Percentiles rank a stretch among this genome's conserved stretches.
Evolutionary conservation across 176 grass and related monocot genomes (phyloP).

Genomic region (Musa acuminata): DNA sequence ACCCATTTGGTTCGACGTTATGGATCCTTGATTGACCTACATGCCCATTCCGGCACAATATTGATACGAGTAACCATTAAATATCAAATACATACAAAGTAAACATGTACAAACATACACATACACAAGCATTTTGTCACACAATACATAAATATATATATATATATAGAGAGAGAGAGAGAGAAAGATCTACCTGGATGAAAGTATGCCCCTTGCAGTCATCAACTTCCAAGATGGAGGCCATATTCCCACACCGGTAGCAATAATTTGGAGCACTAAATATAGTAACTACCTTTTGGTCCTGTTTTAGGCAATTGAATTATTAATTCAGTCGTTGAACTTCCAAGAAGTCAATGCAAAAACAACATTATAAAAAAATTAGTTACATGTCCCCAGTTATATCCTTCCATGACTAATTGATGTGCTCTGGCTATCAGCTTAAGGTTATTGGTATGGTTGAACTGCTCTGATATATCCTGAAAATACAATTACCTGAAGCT

Average conservation of each 20-base stretch:
- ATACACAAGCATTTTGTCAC: no score
- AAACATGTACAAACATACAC: no score
- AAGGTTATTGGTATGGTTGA: conserved; percentile 20
- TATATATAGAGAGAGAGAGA: neutral
- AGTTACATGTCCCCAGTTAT: conserved; percentile 18
- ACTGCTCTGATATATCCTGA: conserved; percentile 16
- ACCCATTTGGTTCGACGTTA: no score
- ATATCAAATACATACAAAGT: no score
- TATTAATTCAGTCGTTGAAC: no score
- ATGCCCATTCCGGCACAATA: no score
- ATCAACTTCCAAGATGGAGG: conserved; percentile 21
- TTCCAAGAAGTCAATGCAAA: no score
- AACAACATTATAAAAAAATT: neutral
- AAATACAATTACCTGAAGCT: neutral
- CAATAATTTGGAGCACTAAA: conserved; percentile 20
- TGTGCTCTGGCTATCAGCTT: conserved; percentile 15
- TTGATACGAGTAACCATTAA: no score
- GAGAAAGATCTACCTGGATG: neutral
- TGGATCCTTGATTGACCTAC: no score
- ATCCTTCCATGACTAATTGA: conserved; percentile 20
- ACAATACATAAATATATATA: no score
- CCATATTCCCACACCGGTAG: conserved; percentile 16
- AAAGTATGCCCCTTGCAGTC: conserved; percentile 7
- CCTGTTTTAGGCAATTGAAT: conserved; percentile 8
- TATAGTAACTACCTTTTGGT: conserved; percentile 13